Evolutionary conservation across 2,329 filamentous ascomycete species (phyloP).

Genomic region (Orbilia brochopaga): DNA sequence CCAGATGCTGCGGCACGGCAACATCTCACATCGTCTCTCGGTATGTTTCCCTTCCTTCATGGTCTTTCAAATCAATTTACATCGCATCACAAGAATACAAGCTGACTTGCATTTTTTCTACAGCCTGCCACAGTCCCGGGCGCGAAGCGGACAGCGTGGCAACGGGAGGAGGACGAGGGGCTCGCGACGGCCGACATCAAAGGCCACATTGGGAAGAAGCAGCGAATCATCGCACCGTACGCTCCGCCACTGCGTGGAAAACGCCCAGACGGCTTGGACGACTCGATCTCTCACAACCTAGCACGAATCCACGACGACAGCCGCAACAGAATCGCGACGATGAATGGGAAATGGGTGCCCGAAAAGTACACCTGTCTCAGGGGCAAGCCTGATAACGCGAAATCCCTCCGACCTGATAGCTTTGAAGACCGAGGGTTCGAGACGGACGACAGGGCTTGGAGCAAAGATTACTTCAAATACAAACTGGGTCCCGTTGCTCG

Average conservation of each 20-base stretch:
- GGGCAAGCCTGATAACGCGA: slow-evolving; percentile 11
- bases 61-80: neutral
- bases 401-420: slow-evolving; percentile 3
- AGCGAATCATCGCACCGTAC: slow-evolving; percentile 21
- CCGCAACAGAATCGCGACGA: slow-evolving; percentile 1
- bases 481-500: neutral
- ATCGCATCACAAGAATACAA: neutral
- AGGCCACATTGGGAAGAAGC: slow-evolving; percentile 18
- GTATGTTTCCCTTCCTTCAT: slow-evolving; percentile 10
- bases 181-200: slow-evolving; percentile 5
- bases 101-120: neutral
- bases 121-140: slow-evolving; percentile 38
- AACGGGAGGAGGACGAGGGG: slow-evolving; percentile 38
- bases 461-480: slow-evolving; percentile 19
- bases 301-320: slow-evolving; percentile 18
- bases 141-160: slow-evolving; percentile 27
- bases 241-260: slow-evolving; percentile 14
- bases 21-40: slow-evolving; percentile 26
- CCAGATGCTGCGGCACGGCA: slow-evolving; percentile 21
- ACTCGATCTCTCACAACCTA: slow-evolving; percentile 8
- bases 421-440: slow-evolving; percentile 23
- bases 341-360: slow-evolving; percentile 20
- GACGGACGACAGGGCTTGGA: slow-evolving; percentile 13
- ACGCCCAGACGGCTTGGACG: slow-evolving; percentile 30
- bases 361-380: slow-evolving; percentile 27